Evolutionary conservation across 257 asterid species (phyloP).

Genomic region (Penstemon eatonii): DNA sequence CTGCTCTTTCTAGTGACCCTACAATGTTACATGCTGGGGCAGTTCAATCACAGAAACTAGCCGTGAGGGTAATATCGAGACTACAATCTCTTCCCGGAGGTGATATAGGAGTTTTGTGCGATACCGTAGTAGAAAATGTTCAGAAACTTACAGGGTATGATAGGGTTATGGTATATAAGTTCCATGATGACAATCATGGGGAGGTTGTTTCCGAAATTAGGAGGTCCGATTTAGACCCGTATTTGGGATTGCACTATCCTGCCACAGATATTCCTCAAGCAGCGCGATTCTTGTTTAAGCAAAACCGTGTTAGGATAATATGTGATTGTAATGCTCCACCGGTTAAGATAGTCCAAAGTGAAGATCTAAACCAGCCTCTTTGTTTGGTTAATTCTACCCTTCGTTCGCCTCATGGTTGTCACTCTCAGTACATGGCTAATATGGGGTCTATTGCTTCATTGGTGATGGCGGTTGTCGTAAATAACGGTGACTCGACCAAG

Average conservation of each 20-base stretch:
- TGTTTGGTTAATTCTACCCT: conserved; percentile 65
- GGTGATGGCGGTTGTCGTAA: conserved; percentile 49
- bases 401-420: conserved; percentile 59
- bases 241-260: conserved; percentile 69
- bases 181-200: conserved; percentile 69
- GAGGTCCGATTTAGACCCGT: conserved; percentile 58
- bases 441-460: conserved; percentile 68
- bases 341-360: conserved; percentile 51
- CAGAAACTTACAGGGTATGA: conserved; percentile 62
- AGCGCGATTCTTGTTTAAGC: conserved; percentile 60
- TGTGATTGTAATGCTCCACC: conserved; percentile 47
- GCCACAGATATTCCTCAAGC: conserved; percentile 72
- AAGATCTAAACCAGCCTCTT: conserved; percentile 49
- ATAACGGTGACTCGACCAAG: conserved; percentile 37
- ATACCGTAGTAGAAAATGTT: conserved; percentile 57
- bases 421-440: conserved; percentile 51
- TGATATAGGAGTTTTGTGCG: conserved; percentile 53
- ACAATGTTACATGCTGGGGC: conserved; percentile 50
- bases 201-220: conserved; percentile 65
- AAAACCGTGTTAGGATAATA: conserved; percentile 57
- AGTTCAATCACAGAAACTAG: conserved; percentile 57
- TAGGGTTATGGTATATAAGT: conserved; percentile 70
- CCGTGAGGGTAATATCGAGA: conserved; percentile 51
- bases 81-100: conserved; percentile 59
- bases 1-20: conserved; percentile 51